Evolutionary conservation across 305 asterid genomes (phyloP).

Genomic region (Rubia balearica): DNA sequence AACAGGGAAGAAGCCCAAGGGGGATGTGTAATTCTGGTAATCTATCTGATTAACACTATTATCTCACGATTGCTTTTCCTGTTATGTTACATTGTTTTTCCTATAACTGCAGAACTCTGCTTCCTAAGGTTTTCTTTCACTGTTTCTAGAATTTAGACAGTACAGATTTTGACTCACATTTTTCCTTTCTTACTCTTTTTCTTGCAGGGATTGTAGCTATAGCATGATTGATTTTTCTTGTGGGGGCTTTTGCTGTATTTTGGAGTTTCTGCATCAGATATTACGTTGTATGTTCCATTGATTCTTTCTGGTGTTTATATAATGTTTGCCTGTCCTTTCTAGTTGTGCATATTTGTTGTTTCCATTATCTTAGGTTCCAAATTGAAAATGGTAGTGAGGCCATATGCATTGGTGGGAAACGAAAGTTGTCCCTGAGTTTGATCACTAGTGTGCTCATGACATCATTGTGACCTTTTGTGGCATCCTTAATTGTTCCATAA

Average conservation of each 20-base stretch:
- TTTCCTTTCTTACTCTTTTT: neutral
- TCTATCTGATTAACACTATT: conserved; percentile 4
- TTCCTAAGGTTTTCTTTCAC: neutral
- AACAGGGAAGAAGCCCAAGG: conserved; percentile 65
- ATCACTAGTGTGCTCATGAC: too few relatives aligned
- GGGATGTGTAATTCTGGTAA: conserved; percentile 52
- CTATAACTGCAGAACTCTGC: neutral
- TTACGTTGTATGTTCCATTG: neutral
- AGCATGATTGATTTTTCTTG: neutral
- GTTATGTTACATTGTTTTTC: neutral
- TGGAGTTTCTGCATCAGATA: conserved; percentile 7
- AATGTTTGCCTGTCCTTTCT: too few relatives aligned
- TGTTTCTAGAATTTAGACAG: neutral
- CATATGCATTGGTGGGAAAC: too few relatives aligned
- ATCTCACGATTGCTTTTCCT: neutral
- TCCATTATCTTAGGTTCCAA: too few relatives aligned
- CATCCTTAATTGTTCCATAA: too few relatives aligned
- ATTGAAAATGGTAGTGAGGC: too few relatives aligned
- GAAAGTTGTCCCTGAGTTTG: too few relatives aligned
- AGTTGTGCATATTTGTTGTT: too few relatives aligned
- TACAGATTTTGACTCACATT: neutral
- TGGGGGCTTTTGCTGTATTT: conserved; percentile 7
- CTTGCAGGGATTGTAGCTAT: conserved; percentile 8
- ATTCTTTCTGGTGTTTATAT: neutral
- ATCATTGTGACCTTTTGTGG: too few relatives aligned